phyloP scores from a whole-genome alignment of 257 asterid genomes.

The Ophiorrhiza pumila region DNA sequence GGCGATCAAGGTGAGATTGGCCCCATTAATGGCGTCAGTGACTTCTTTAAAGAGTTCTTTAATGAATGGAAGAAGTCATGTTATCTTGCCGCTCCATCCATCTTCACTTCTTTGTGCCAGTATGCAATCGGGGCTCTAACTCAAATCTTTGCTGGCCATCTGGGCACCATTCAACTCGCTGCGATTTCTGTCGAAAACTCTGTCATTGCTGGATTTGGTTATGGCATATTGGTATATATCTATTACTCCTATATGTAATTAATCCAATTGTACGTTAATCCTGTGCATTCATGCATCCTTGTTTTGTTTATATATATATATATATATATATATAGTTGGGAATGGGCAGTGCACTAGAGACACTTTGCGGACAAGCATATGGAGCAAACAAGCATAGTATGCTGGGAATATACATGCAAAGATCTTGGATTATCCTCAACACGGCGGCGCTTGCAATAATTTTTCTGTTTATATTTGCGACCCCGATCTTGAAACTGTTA shows the following conservation, averaged over 20 bases:
- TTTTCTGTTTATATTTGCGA: neutral
- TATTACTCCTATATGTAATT: too few species aligned
- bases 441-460: neutral
- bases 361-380: constrained; percentile 38
- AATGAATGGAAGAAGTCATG: constrained; percentile 21
- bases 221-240: constrained; percentile 27
- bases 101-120: constrained; percentile 28
- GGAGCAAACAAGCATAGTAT: constrained; percentile 29
- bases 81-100: constrained; percentile 31
- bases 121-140: constrained; percentile 28
- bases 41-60: constrained; percentile 21
- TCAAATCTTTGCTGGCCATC: constrained; percentile 25
- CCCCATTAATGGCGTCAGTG: constrained; percentile 21
- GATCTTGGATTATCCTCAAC: constrained; percentile 30
- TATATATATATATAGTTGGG: constrained; percentile 31
- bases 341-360: constrained; percentile 39
- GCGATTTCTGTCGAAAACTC: constrained; percentile 27
- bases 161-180: constrained; percentile 27
- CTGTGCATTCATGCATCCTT: too few species aligned
- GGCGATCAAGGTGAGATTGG: constrained; percentile 22
- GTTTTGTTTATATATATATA: too few species aligned
- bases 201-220: constrained; percentile 26
- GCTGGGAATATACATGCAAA: constrained; percentile 36
- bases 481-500: neutral
- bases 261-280: too few species aligned